Base-by-base conservation (phyloP, 1,284 basidiomycete species). In the Marasmius tenuissimus region DNA sequence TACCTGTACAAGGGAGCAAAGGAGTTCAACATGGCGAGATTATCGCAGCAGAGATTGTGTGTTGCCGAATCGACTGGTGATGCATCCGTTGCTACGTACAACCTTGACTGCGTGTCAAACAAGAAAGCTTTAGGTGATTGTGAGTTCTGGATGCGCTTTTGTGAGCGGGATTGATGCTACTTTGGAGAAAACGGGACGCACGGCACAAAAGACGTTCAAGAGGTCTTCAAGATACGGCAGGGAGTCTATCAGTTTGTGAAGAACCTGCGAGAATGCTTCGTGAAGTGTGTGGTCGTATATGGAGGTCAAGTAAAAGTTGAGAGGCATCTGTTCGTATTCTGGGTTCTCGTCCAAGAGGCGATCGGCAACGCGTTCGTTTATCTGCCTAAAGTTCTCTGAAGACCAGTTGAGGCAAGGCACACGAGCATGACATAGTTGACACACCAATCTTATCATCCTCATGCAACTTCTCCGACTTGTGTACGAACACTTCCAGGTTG, bases 391-490 rank as follows among this genome's bases (percentile, higher is more conserved):
- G 72, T 92, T 94, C 69, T 96, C 95, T 95, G 47, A 39, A 39
- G 16, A 3, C 22, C 6, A 33, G 39, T 16, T 18, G 49, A 7
- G 22, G 37, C 20, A 9, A 11, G 60, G 60, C 57, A 59, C 52
- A 59, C 53, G 37, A 20, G 14, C 34, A 14, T 20, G n/a, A 12
- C 18, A 14, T 18, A 22, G 20, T 14, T 8, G 42, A 58, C 85
- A 35, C 69, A 94, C 94, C 94, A 61, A 92, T 87, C 69, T 94
- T 89, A 73, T 97, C 96, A 69, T 98, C 97, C 67, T 96, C 94
- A 60, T 93, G 90, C 62, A 97, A 78, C 47, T 91, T 92, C 74
- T 98, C 97, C 16, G 94, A 91, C 76, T 99, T 99, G 80, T 99
- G 97, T 16, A 98, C 92, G 70, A 99, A 98, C 27, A 98, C 89